These are phyloP conservation scores for Linum trigynum DNA, from an alignment of 345 rosid genomes.

Conservation along the genomic window DNA sequence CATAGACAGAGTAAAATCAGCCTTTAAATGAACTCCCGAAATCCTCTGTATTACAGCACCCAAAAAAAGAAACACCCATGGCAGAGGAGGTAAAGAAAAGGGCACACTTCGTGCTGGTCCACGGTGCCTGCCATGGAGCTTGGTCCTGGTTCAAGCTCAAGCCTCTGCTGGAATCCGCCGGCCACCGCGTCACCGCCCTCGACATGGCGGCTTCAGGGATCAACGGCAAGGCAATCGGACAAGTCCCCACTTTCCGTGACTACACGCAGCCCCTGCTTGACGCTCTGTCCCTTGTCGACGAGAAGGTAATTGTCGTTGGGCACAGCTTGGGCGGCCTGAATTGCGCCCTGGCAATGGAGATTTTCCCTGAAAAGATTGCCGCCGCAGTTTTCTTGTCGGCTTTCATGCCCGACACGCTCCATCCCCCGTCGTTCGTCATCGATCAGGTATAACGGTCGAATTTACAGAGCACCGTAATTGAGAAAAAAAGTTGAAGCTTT, in stretches of 20 bases:
- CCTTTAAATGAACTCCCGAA: too few relatives aligned
- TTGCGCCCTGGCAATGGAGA: slow-evolving; percentile 29
- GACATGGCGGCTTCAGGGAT: slow-evolving; percentile 12
- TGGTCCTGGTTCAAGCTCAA: slow-evolving; percentile 20
- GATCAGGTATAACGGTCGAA: slow-evolving; percentile 19
- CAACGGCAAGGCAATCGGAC: not conserved
- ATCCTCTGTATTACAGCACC: too few relatives aligned
- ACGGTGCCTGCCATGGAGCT: slow-evolving; percentile 14
- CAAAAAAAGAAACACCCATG: too few relatives aligned
- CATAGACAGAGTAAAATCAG: too few relatives aligned
- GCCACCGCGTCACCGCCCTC: slow-evolving; percentile 16
- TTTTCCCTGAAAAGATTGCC: slow-evolving; percentile 20
- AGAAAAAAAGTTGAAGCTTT: too few relatives aligned
- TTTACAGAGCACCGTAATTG: too few relatives aligned
- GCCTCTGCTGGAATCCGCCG: slow-evolving; percentile 3
- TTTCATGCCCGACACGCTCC: slow-evolving; percentile 17
- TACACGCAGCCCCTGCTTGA: slow-evolving; percentile 10
- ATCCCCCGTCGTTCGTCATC: slow-evolving; percentile 9
- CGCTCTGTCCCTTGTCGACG: slow-evolving; percentile 11
- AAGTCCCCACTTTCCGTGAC: not conserved
- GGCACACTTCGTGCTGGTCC: slow-evolving; percentile 8
- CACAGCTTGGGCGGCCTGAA: slow-evolving; percentile 30
- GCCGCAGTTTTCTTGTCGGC: slow-evolving; percentile 23
- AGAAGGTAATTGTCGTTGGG: slow-evolving; percentile 31
- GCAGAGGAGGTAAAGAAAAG: not conserved